phyloP scores from a whole-genome alignment of 2,329 filamentous ascomycete genomes.

The Trichoderma pleuroti region DNA sequence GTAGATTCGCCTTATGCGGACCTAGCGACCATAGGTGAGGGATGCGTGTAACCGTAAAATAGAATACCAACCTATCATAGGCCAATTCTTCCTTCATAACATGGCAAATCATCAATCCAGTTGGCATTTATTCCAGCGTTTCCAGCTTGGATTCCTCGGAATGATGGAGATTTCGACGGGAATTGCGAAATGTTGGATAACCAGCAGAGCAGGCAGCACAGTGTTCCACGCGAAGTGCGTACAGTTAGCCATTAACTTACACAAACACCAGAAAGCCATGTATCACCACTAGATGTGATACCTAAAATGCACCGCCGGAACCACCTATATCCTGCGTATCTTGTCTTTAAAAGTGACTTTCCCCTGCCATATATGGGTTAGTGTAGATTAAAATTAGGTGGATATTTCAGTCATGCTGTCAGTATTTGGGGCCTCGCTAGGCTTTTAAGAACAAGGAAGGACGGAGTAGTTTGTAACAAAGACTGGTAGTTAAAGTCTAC shows the following conservation, averaged over 20 bases:
- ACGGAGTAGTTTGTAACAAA: neutral
- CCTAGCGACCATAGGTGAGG: neutral
- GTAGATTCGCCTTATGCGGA: neutral
- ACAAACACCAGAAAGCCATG: neutral
- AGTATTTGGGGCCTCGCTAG: neutral
- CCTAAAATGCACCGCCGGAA: neutral
- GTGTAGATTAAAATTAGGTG: neutral
- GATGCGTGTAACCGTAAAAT: neutral
- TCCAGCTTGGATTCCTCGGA: neutral
- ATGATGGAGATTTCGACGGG: neutral
- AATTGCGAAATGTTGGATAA: neutral
- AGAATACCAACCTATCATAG: neutral
- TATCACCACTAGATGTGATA: neutral
- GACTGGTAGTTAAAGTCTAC: neutral
- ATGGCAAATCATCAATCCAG: neutral
- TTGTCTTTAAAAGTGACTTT: neutral
- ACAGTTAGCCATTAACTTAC: neutral
- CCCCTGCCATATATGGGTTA: slow-evolving; percentile 1
- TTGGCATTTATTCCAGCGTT: neutral
- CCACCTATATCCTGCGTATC: neutral
- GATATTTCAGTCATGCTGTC: neutral
- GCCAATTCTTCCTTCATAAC: neutral
- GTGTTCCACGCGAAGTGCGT: neutral
- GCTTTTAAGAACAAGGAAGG: neutral
- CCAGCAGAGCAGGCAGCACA: neutral